Percentiles rank a stretch among this genome's conserved stretches.
These are phyloP conservation scores for Dendrobium officinale DNA, from an alignment of 106 monocot genomes.

Conservation along the genomic window DNA sequence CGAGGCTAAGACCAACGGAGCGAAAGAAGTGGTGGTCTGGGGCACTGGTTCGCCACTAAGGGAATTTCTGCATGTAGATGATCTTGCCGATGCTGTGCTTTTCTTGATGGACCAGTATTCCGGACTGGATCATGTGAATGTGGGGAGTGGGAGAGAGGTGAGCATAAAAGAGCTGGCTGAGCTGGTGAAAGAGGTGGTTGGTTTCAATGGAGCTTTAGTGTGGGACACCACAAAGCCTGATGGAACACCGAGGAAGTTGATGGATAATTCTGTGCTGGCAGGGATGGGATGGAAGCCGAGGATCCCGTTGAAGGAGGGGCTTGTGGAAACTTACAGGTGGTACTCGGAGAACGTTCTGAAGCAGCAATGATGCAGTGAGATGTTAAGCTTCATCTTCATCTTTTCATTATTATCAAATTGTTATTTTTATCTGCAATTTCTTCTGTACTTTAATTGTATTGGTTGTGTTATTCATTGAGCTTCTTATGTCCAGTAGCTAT, in stretches of 20 bases:
- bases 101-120: slow-evolving; percentile 84
- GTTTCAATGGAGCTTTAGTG: slow-evolving; percentile 64
- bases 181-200: slow-evolving; percentile 82
- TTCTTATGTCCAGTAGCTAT: background rate
- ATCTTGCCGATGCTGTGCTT: slow-evolving; percentile 73
- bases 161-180: slow-evolving; percentile 89
- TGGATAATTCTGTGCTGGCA: slow-evolving; percentile 76
- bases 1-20: slow-evolving; percentile 56
- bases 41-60: slow-evolving; percentile 77
- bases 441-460: background rate
- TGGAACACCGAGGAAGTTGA: slow-evolving; percentile 90
- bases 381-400: background rate
- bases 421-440: background rate
- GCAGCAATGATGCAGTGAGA: background rate
- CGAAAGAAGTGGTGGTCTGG: slow-evolving; percentile 84
- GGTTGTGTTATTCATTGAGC: background rate
- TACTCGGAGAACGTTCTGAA: slow-evolving; percentile 60
- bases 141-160: slow-evolving; percentile 86
- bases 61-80: slow-evolving; percentile 92
- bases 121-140: slow-evolving; percentile 79
- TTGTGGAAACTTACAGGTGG: slow-evolving; percentile 89
- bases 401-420: background rate
- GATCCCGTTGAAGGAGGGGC: slow-evolving; percentile 59
- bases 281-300: slow-evolving; percentile 75
- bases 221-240: slow-evolving; percentile 86